Percentiles rank a stretch among this genome's conserved stretches.
Evolutionary conservation across 495 filamentous ascomycete genomes (phyloP).

Genomic region (Aspergillus nanangensis): DNA sequence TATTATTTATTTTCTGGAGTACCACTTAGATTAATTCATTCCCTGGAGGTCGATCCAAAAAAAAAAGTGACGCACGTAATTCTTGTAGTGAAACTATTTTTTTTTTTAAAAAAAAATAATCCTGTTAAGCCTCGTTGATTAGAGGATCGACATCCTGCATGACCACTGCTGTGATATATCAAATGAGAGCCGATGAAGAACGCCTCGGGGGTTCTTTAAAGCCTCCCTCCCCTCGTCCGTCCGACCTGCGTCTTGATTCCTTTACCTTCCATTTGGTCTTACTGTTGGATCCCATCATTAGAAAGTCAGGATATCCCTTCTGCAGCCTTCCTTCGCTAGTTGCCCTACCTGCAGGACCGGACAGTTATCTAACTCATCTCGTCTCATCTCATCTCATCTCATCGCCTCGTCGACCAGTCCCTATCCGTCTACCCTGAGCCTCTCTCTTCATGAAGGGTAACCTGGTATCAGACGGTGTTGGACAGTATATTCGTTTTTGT

Average conservation of each 20-base stretch:
- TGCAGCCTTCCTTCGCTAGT: neutral
- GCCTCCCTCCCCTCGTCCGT: constrained; percentile 26
- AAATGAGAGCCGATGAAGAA: constrained; percentile 50
- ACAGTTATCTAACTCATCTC: neutral
- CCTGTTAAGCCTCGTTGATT: constrained; percentile 20
- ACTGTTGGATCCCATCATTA: constrained; percentile 21
- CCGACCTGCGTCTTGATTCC: constrained; percentile 27
- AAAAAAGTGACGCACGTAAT: constrained; percentile 14
- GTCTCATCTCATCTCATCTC: neutral
- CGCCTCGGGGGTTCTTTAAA: constrained; percentile 35
- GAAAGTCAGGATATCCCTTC: constrained; percentile 1
- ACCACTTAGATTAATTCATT: constrained; percentile 4
- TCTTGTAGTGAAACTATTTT: constrained; percentile 8
- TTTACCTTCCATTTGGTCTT: constrained; percentile 17
- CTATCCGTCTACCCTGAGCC: neutral
- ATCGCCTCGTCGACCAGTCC: neutral
- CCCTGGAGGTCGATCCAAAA: constrained; percentile 4
- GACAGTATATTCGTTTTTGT: too few species aligned
- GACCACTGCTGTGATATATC: constrained; percentile 46
- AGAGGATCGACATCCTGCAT: constrained; percentile 44
- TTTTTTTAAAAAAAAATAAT: too few species aligned
- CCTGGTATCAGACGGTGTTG: neutral
- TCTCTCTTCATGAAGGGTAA: neutral
- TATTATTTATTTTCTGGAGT: constrained; percentile 3
- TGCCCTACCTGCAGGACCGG: neutral